Conservation (phyloP, 2,329 filamentous ascomycete species). For the Fusarium chaquense region DNA sequence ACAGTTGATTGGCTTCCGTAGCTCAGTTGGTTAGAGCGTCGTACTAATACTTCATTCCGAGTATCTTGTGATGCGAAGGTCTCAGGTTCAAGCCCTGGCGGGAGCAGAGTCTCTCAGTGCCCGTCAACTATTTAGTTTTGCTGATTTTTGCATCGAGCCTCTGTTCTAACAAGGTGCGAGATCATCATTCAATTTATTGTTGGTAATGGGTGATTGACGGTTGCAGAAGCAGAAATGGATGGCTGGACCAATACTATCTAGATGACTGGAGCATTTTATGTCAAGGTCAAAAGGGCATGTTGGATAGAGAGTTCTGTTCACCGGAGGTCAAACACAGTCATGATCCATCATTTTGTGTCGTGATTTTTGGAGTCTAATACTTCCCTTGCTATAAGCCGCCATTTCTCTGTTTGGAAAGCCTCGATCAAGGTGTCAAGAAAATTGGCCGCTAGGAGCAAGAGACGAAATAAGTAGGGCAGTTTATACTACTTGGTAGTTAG, state of each 20-base stretch:
- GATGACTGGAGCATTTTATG: background rate
- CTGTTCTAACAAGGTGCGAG: too few species aligned
- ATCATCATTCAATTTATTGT: too few species aligned
- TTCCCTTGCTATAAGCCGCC: too few species aligned
- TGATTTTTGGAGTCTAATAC: too few species aligned
- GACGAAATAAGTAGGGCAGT: too few species aligned
- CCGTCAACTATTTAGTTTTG: background rate
- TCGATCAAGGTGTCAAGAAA: too few species aligned
- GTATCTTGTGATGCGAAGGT: conserved; percentile 45
- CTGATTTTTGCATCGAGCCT: too few species aligned
- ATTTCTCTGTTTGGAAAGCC: too few species aligned
- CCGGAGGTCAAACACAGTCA: background rate
- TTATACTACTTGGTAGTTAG: too few species aligned
- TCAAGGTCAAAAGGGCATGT: background rate
- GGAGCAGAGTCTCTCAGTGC: background rate
- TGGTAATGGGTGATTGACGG: background rate
- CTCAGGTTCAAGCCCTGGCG: conserved; percentile 24
- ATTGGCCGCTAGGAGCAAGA: too few species aligned
- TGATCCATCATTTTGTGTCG: too few species aligned
- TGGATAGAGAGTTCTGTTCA: background rate
- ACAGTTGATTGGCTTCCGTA: conserved; percentile 46
- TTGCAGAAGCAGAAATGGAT: background rate
- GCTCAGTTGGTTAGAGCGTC: conserved; percentile 50
- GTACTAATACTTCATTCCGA: conserved; percentile 46
- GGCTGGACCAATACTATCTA: background rate